Conservation (phyloP, 352 stramenopile genomes). For the Globisporangium spinosum region DNA sequence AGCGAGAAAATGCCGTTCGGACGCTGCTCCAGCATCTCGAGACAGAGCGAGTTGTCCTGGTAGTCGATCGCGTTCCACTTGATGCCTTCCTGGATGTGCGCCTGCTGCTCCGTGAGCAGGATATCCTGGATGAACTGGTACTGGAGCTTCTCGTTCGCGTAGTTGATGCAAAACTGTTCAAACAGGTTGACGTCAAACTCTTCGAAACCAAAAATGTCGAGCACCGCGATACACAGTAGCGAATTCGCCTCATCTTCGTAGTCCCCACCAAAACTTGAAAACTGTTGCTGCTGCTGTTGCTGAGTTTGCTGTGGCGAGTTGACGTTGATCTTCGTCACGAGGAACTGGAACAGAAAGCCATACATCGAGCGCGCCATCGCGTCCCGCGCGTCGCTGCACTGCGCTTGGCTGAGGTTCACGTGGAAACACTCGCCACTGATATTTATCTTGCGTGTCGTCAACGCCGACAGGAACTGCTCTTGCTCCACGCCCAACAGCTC, state of each 20-base stretch:
- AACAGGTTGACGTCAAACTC: slow-evolving; percentile 82
- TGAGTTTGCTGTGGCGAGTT: slow-evolving; percentile 21
- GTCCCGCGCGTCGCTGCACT: slow-evolving; percentile 68
- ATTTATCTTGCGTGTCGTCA: slow-evolving; percentile 68
- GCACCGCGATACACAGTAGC: slow-evolving; percentile 64
- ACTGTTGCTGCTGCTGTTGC: not conserved
- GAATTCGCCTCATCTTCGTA: slow-evolving; percentile 12
- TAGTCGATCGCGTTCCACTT: slow-evolving; percentile 67
- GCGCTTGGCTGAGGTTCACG: slow-evolving; percentile 58
- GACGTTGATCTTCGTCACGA: slow-evolving; percentile 78
- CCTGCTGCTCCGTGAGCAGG: slow-evolving; percentile 67
- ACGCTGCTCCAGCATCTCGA: slow-evolving; percentile 84
- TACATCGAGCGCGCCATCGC: slow-evolving; percentile 78
- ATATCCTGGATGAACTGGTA: slow-evolving; percentile 85
- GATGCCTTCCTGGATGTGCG: slow-evolving; percentile 73
- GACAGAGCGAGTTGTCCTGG: slow-evolving; percentile 65
- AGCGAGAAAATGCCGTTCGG: slow-evolving; percentile 73
- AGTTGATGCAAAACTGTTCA: slow-evolving; percentile 84
- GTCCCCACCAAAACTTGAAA: slow-evolving; percentile 9
- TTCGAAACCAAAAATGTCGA: slow-evolving; percentile 92
- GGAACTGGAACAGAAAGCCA: slow-evolving; percentile 76
- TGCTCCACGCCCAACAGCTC: slow-evolving; percentile 44
- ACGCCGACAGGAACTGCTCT: slow-evolving; percentile 41
- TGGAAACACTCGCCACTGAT: slow-evolving; percentile 65
- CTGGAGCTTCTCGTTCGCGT: slow-evolving; percentile 78